Percentiles rank a stretch among this genome's conserved stretches.
Conservation (phyloP, 1,284 basidiomycete genomes). For the Golubevia sp. region DNA sequence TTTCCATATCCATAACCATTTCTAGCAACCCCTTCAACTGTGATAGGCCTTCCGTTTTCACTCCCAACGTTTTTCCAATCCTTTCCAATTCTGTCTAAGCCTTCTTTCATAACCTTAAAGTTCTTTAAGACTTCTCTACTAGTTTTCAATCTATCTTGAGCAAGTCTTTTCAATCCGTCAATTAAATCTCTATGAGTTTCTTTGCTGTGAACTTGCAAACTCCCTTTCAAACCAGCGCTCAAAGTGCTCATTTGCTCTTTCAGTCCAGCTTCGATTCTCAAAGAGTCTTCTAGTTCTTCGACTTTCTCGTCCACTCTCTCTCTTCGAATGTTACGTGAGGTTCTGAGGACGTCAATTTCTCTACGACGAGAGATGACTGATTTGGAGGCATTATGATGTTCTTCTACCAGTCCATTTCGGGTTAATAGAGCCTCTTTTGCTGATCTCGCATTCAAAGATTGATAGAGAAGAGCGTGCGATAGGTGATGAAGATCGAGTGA, state of each 20-base stretch:
- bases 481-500: conserved; percentile 3
- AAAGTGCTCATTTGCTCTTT: conserved; percentile 30
- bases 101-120: conserved; percentile 21
- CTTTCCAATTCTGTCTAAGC: conserved; percentile 7
- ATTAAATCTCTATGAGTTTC: conserved; percentile 49
- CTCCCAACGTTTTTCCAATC: conserved; percentile 4
- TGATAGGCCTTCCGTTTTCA: no score
- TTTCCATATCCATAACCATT: no score
- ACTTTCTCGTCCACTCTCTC: conserved; percentile 43
- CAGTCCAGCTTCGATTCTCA: conserved; percentile 10
- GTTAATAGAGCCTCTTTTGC: conserved; percentile 47
- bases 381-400: conserved; percentile 40
- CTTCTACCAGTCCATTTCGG: conserved; percentile 49
- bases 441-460: conserved; percentile 42
- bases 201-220: conserved; percentile 38
- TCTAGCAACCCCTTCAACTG: no score
- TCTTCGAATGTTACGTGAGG: conserved; percentile 19
- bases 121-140: conserved; percentile 20
- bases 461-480: conserved; percentile 33
- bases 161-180: conserved; percentile 35
- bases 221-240: conserved; percentile 26
- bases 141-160: conserved; percentile 30
- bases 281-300: conserved; percentile 35
- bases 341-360: conserved; percentile 38
- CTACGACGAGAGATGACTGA: conserved; percentile 32